phyloP scores from a whole-genome alignment of 2,329 filamentous ascomycete genomes.

The Neofusicoccum cordaticola region DNA sequence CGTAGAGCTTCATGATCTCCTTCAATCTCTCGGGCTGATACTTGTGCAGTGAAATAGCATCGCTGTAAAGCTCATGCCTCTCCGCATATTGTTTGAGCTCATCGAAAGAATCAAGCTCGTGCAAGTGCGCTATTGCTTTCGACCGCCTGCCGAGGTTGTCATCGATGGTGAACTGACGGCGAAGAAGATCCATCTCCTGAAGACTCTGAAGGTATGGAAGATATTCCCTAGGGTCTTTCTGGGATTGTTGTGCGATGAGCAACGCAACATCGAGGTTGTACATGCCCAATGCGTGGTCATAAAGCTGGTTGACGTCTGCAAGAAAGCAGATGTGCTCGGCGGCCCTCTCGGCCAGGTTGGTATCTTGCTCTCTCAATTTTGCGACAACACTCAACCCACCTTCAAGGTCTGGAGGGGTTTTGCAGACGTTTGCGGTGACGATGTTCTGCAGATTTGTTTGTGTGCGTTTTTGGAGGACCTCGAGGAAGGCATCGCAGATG shows the following conservation, averaged over 20 bases:
- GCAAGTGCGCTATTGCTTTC: conserved; percentile 77
- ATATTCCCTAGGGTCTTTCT: conserved; percentile 93
- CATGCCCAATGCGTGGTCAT: conserved; percentile 83
- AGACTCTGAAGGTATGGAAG: conserved; percentile 89
- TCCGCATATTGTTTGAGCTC: conserved; percentile 75
- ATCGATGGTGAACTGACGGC: conserved; percentile 81
- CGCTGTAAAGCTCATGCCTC: conserved; percentile 75
- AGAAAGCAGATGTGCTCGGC: conserved; percentile 98
- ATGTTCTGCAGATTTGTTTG: conserved; percentile 77
- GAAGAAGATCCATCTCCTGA: conserved; percentile 67
- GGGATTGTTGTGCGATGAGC: conserved; percentile 89
- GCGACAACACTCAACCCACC: conserved; percentile 79
- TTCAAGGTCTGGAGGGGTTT: conserved; percentile 83
- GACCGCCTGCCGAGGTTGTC: conserved; percentile 73
- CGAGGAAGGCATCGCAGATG: conserved; percentile 82
- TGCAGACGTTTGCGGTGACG: conserved; percentile 93
- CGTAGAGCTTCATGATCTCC: conserved; percentile 74
- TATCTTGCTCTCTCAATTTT: conserved; percentile 63
- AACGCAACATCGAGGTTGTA: conserved; percentile 90
- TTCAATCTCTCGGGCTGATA: conserved; percentile 69
- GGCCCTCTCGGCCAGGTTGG: conserved; percentile 73
- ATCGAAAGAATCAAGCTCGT: conserved; percentile 69
- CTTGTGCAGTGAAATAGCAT: conserved; percentile 76
- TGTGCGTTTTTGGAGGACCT: conserved; percentile 61
- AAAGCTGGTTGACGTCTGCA: conserved; percentile 86